Evolutionary conservation across 169 alveolate species (phyloP).

Genomic region (Cyclospora cayetanensis): DNA sequence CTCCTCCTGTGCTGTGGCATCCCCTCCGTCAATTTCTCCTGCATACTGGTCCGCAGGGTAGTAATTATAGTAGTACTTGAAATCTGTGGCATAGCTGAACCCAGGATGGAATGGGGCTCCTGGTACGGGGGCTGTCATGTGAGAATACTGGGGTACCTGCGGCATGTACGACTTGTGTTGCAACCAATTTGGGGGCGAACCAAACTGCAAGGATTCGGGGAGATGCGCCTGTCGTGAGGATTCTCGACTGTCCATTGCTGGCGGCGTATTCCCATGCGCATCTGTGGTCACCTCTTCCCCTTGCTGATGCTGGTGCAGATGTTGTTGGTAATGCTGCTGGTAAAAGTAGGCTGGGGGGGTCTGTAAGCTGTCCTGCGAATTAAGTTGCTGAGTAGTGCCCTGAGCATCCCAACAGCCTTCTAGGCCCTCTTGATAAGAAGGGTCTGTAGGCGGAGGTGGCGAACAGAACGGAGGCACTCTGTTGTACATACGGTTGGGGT

Average conservation of each 20-base stretch:
- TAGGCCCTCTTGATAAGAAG: no score
- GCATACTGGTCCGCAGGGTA: slow-evolving; percentile 13
- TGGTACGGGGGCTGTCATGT: background rate
- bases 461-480: background rate
- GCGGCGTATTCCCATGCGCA: background rate
- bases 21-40: background rate
- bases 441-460: background rate
- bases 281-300: background rate
- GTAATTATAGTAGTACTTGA: slow-evolving; percentile 32
- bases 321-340: no score
- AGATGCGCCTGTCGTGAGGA: background rate
- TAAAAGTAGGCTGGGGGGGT: background rate
- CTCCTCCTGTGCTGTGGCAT: background rate
- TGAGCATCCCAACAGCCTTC: background rate
- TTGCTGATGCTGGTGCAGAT: no score
- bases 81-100: slow-evolving; percentile 21
- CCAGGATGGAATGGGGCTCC: slow-evolving; percentile 28
- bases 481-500: background rate
- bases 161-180: slow-evolving; percentile 3
- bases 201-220: background rate
- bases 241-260: background rate
- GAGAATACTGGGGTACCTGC: background rate
- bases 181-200: background rate
- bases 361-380: background rate
- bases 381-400: background rate